Base-by-base conservation (phyloP, 2,329 filamentous ascomycete species). In the Clonostachys byssicola region DNA sequence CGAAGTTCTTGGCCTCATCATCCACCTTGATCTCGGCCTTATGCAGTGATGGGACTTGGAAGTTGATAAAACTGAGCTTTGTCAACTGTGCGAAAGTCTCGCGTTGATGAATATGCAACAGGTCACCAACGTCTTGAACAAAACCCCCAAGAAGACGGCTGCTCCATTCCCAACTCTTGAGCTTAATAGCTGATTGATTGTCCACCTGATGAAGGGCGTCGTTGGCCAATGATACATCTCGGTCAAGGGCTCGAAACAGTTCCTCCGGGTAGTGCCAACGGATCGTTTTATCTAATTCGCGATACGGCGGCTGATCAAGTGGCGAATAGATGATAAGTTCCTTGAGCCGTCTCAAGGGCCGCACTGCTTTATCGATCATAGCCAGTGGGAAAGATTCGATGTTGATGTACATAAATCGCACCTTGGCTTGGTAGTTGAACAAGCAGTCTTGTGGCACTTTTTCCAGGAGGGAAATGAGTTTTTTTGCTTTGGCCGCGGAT, bases 241-340 rank as follows among this genome's bases (percentile, higher is more conserved):
- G 65, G 20, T 77, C 13, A 7, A 96, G 70, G 0, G 81, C 77
- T 3, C 78, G 64, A 51, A 95, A 87, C 0, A 96, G 65, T 5
- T 77, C 69, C 6, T 73, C 63, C 12, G 86, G 78, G 59, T 94
- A 92, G 14, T 74, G 74, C 87, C 88, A 95, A 51, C 80, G 82
- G 20, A 85, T 64, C 43, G 70, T 74, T 30, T 71, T 68, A 43
- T 78, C 72, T 6, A 84, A 69, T 35, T 72, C 63, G 39, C 86
- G 73, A 60, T 84, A 89, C 0, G 86, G 86, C 3, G 85, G 75
- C 51, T 80, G 68, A 57, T 95, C 88, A 43, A 79, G 72, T 12
- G 77, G 77, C 54, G 92, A 87, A 52, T 84, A 85, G 14, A 96
- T 75, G 48, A 90, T 81, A 34, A 96, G 66, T 43, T 85, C 77